These are phyloP conservation scores for Umbelopsis vinacea DNA, from an alignment of 192 early-diverging fungal species.

Conservation along the genomic window DNA sequence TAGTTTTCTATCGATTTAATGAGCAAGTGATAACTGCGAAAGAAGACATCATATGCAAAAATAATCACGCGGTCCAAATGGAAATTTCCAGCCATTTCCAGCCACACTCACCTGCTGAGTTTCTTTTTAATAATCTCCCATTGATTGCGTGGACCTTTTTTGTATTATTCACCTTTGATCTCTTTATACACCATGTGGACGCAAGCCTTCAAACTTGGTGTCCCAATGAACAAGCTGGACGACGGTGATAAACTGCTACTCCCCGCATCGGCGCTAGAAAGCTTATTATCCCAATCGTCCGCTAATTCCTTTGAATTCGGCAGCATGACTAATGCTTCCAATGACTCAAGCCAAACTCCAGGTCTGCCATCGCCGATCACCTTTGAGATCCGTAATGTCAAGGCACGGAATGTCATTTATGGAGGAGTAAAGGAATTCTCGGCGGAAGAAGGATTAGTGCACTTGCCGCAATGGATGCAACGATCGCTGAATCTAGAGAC, in stretches of 20 bases:
- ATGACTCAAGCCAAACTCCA: neutral
- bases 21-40: no score
- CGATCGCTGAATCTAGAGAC: constrained; percentile 41
- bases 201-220: constrained; percentile 35
- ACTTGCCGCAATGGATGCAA: constrained; percentile 63
- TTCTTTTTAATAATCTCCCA: neutral
- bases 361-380: constrained; percentile 63
- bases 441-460: constrained; percentile 49
- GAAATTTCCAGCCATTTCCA: neutral
- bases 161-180: neutral
- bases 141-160: constrained; percentile 10
- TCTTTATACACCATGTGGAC: constrained; percentile 33
- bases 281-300: constrained; percentile 43
- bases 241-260: constrained; percentile 65
- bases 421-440: constrained; percentile 81
- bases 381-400: constrained; percentile 60
- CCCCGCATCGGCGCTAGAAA: constrained; percentile 53
- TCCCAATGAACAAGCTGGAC: constrained; percentile 14
- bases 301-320: neutral
- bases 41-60: no score
- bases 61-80: neutral
- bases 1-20: no score
- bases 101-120: neutral
- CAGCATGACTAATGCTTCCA: neutral
- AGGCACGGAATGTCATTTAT: constrained; percentile 46